Evolutionary conservation across 305 asterid species (phyloP).

Genomic region (Plantago coronopus): DNA sequence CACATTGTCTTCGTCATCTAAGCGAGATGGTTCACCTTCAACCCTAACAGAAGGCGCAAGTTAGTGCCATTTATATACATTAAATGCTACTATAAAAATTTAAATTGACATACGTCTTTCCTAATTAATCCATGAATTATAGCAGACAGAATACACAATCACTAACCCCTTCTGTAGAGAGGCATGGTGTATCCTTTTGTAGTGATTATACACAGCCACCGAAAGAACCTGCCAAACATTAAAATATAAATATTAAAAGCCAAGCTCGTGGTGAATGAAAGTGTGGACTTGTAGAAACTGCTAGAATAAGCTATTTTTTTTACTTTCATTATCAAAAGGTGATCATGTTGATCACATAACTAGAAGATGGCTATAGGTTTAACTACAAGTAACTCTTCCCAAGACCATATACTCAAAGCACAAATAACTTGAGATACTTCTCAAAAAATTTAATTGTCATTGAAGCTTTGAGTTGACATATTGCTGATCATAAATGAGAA

Average conservation of each 20-base stretch:
- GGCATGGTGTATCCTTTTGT: constrained; percentile 76
- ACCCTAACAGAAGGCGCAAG: constrained; percentile 36
- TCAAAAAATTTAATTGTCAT: too few relatives aligned
- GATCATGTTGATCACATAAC: constrained; percentile 20
- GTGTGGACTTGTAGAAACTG: constrained; percentile 5
- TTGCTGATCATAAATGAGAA: background rate
- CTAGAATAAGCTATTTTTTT: constrained; percentile 7
- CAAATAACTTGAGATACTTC: too few relatives aligned
- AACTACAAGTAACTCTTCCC: too few relatives aligned
- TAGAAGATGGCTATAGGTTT: constrained; percentile 9
- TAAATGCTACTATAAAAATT: constrained; percentile 4
- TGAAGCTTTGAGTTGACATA: background rate
- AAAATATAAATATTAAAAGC: constrained; percentile 2
- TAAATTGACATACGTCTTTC: constrained; percentile 19
- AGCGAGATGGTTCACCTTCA: constrained; percentile 47
- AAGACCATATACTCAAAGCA: too few relatives aligned
- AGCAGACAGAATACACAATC: constrained; percentile 21
- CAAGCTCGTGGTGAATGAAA: background rate
- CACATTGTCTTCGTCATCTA: constrained; percentile 65
- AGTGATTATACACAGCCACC: constrained; percentile 90
- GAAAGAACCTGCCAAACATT: constrained; percentile 71
- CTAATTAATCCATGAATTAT: constrained; percentile 1
- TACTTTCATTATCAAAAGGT: constrained; percentile 16
- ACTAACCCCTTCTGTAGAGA: constrained; percentile 73
- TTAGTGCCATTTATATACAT: background rate